Conservation (phyloP, 371 early-diverging fungal species). For the Batrachochytrium dendrobatidis region DNA sequence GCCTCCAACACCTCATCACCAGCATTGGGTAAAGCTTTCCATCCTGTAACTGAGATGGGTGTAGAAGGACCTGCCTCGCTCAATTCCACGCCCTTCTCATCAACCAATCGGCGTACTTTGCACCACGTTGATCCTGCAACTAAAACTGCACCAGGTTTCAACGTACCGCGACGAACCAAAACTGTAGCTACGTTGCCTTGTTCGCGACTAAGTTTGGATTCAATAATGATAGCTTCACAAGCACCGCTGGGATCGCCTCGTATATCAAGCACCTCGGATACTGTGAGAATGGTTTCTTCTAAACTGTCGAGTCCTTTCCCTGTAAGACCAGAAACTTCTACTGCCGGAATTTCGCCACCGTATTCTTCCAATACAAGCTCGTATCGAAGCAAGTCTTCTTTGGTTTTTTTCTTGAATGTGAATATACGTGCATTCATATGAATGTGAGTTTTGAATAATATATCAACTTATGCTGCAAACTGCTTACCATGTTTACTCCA, state of each 20-base stretch:
- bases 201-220: constrained; percentile 66
- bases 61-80: constrained; percentile 78
- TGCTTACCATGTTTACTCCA: constrained; percentile 54
- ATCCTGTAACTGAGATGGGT: constrained; percentile 85
- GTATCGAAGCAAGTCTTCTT: constrained; percentile 68
- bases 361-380: constrained; percentile 84
- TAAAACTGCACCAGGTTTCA: constrained; percentile 64
- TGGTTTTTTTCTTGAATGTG: constrained; percentile 46
- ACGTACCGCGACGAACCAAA: constrained; percentile 78
- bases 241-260: constrained; percentile 67
- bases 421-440: background rate
- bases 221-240: constrained; percentile 80
- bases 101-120: constrained; percentile 76
- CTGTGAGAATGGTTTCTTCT: constrained; percentile 77
- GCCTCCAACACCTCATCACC: constrained; percentile 85
- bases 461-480: background rate
- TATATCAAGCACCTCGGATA: constrained; percentile 71
- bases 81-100: constrained; percentile 65
- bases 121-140: constrained; percentile 79
- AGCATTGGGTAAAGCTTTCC: constrained; percentile 86
- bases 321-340: constrained; percentile 82
- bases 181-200: constrained; percentile 73
- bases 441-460: background rate
- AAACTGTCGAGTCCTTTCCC: constrained; percentile 76
- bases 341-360: constrained; percentile 88